A percentile compares a stretch with the other conserved stretches of the same genome.
phyloP scores from a whole-genome alignment of 495 filamentous ascomycete species.

The Baudoinia panamericana region DNA sequence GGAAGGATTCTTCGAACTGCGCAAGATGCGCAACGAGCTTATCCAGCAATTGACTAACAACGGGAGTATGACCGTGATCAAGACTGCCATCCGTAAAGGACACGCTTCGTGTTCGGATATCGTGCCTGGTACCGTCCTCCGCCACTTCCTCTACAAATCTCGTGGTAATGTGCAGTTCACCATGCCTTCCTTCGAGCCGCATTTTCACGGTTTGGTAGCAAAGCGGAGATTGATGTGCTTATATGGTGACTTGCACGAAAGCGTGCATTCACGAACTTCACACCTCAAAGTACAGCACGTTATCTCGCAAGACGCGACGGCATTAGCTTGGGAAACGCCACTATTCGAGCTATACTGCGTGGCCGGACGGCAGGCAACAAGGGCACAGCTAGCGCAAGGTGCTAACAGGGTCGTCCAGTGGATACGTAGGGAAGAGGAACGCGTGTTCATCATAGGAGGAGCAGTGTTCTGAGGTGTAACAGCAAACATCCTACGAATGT shows the following conservation, averaged over 20 bases:
- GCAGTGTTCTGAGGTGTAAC: constrained; percentile 48
- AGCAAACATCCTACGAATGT: neutral
- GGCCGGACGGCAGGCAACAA: constrained; percentile 61
- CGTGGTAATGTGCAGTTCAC: constrained; percentile 86
- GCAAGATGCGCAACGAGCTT: constrained; percentile 69
- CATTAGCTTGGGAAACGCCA: constrained; percentile 81
- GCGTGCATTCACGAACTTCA: constrained; percentile 67
- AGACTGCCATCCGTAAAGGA: constrained; percentile 53
- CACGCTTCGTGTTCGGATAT: constrained; percentile 60
- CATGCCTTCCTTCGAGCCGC: constrained; percentile 69
- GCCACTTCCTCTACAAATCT: constrained; percentile 92
- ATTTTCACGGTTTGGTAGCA: constrained; percentile 51
- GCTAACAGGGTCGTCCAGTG: constrained; percentile 80
- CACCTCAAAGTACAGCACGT: constrained; percentile 77
- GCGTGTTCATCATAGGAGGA: constrained; percentile 88
- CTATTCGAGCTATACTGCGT: constrained; percentile 89
- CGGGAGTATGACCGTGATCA: constrained; percentile 61
- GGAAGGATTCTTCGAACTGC: constrained; percentile 81
- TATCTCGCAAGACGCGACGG: constrained; percentile 55
- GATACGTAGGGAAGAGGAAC: constrained; percentile 80
- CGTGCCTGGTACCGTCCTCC: constrained; percentile 61
- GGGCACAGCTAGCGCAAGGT: constrained; percentile 68
- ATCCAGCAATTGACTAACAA: constrained; percentile 65
- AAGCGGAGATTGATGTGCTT: constrained; percentile 66
- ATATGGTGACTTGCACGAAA: constrained; percentile 72